phyloP scores from a whole-genome alignment of 352 stramenopile species.

The Phytophthora meadii region DNA sequence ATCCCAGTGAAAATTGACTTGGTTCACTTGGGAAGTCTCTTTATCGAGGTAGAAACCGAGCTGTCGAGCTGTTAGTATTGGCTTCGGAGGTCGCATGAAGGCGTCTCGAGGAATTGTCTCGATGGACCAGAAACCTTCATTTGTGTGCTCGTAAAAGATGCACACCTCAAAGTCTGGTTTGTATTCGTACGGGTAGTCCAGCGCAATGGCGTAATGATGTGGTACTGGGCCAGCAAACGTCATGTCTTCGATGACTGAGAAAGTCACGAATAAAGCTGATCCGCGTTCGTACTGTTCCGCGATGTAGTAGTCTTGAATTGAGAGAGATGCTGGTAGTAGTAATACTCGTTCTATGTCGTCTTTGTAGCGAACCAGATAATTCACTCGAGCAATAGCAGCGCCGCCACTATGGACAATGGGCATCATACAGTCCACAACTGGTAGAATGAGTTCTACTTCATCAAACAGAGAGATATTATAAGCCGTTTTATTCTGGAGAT shows the following conservation, averaged over 20 bases:
- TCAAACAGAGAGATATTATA: conserved; percentile 48
- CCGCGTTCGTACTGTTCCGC: conserved; percentile 31
- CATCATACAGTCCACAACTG: conserved; percentile 36
- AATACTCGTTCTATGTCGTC: conserved; percentile 28
- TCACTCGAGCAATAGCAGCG: conserved; percentile 26
- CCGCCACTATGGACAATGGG: conserved; percentile 5
- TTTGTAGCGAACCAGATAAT: conserved; percentile 41
- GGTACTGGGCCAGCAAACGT: conserved; percentile 17
- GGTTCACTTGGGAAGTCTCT: conserved; percentile 51
- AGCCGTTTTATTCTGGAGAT: conserved; percentile 36
- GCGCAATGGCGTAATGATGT: conserved; percentile 32
- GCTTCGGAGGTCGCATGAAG: conserved; percentile 29
- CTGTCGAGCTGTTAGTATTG: conserved; percentile 41
- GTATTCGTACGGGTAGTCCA: conserved; percentile 46
- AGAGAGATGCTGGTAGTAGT: conserved; percentile 31
- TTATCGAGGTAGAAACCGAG: conserved; percentile 48
- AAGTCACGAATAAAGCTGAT: conserved; percentile 23
- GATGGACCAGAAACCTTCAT: conserved; percentile 31
- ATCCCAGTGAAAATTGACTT: conserved; percentile 39
- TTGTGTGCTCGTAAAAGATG: conserved; percentile 20
- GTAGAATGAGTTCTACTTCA: conserved; percentile 34
- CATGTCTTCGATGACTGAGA: conserved; percentile 41
- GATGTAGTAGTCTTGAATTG: conserved; percentile 47
- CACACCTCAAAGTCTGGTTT: conserved; percentile 35
- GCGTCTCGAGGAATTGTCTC: conserved; percentile 28